These are phyloP conservation scores for Hypomontagnella monticulosa DNA, from an alignment of 495 filamentous ascomycete genomes.

Conservation along the genomic window DNA sequence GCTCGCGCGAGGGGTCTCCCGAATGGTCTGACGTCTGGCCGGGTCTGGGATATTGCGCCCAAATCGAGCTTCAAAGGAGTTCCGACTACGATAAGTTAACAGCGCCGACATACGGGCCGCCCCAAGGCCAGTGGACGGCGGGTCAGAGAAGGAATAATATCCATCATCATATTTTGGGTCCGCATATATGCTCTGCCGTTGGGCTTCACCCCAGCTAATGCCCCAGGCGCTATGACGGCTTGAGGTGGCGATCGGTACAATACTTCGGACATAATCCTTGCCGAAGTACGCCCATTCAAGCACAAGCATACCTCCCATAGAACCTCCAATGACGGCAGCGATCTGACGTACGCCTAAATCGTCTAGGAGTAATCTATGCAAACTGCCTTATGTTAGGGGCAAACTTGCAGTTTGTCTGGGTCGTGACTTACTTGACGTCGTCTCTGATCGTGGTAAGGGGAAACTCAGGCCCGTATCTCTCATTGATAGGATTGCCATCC, in stretches of 20 bases:
- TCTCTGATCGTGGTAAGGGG: conserved; percentile 94
- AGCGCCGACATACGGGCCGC: conserved; percentile 97
- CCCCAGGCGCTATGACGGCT: conserved; percentile 98
- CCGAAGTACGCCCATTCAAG: conserved; percentile 97
- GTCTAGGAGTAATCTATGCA: conserved; percentile 92
- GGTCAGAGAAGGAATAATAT: conserved; percentile 86
- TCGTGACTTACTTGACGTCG: conserved; percentile 82
- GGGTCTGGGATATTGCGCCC: conserved; percentile 92
- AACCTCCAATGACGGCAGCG: conserved; percentile 92
- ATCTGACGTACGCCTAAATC: conserved; percentile 87
- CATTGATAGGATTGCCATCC: conserved; percentile 77
- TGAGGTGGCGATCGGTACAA: conserved; percentile 95
- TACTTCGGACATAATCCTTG: conserved; percentile 87
- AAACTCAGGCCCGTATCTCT: conserved; percentile 92
- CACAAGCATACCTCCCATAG: conserved; percentile 97
- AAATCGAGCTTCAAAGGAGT: conserved; percentile 96
- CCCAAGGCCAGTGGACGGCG: conserved; percentile 84
- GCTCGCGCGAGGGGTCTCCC: conserved; percentile 67
- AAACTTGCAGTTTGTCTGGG: conserved; percentile 3
- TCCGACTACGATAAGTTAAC: conserved; percentile 92
- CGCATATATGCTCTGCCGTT: conserved; percentile 96
- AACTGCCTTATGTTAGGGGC: conserved; percentile 56
- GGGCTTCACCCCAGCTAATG: conserved; percentile 98
- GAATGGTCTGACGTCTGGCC: conserved; percentile 79
- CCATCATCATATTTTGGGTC: conserved; percentile 98